Evolutionary conservation across 164 flowering plant species (phyloP).

Genomic region (Sedum album): DNA sequence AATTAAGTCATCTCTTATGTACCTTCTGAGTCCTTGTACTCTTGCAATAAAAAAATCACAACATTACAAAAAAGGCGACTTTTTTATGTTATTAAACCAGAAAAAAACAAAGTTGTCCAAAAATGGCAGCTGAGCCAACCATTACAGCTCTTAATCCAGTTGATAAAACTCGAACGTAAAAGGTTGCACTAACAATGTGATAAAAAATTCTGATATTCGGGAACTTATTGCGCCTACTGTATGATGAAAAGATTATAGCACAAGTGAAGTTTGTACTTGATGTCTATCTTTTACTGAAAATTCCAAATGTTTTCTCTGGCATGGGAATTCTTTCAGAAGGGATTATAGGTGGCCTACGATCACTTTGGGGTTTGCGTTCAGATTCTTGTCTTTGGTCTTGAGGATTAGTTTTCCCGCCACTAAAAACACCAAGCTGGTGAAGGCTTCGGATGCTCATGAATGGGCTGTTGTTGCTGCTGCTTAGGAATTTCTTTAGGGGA

Average conservation of each 20-base stretch:
- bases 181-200: neutral
- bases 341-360: neutral
- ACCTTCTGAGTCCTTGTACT: too few relatives aligned
- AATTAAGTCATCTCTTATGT: too few relatives aligned
- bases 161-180: too few relatives aligned
- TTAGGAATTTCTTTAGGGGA: neutral
- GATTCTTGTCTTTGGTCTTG: neutral
- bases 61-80: too few relatives aligned
- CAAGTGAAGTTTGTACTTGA: neutral
- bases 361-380: neutral
- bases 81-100: too few relatives aligned
- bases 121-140: too few relatives aligned
- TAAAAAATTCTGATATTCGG: neutral
- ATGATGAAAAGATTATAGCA: neutral
- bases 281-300: neutral
- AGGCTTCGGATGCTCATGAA: neutral
- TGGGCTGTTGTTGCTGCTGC: neutral
- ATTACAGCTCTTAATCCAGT: too few relatives aligned
- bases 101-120: too few relatives aligned
- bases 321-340: neutral
- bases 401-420: neutral
- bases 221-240: neutral
- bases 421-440: neutral
- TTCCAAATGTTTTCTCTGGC: conserved; percentile 7
- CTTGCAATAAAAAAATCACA: too few relatives aligned